Percentiles rank a stretch among this genome's conserved stretches.
phyloP scores from a whole-genome alignment of 805 yeast species.

The Starmerella potacharoeniae region DNA sequence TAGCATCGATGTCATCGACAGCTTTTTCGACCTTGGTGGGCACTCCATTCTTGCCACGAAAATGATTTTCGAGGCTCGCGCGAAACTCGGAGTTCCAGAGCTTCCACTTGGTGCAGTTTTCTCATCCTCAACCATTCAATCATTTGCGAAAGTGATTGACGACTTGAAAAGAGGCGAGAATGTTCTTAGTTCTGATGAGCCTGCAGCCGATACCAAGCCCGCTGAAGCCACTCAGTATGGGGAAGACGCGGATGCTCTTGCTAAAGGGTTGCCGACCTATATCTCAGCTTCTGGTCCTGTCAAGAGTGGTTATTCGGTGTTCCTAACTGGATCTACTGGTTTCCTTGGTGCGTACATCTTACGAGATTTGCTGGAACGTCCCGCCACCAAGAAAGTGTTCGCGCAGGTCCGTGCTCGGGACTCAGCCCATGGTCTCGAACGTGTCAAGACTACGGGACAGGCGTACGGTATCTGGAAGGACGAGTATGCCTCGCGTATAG shows the following conservation, averaged over 20 bases:
- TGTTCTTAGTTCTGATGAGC: constrained; percentile 13
- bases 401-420: constrained; percentile 88
- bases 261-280: constrained; percentile 35
- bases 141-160: constrained; percentile 65
- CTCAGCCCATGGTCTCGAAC: constrained; percentile 55
- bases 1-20: constrained; percentile 61
- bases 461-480: constrained; percentile 78
- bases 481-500: constrained; percentile 43
- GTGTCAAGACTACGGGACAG: constrained; percentile 62
- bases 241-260: constrained; percentile 55
- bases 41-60: constrained; percentile 94
- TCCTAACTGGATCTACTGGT: constrained; percentile 94
- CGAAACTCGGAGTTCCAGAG: constrained; percentile 55
- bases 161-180: constrained; percentile 38
- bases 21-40: constrained; percentile 95
- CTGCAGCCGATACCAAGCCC: constrained; percentile 24
- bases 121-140: constrained; percentile 73
- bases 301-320: constrained; percentile 40
- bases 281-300: constrained; percentile 38
- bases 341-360: constrained; percentile 86
- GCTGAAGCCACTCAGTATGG: constrained; percentile 39
- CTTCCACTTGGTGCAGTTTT: constrained; percentile 84
- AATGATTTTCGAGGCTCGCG: constrained; percentile 87
- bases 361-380: constrained; percentile 58
- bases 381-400: constrained; percentile 43